Evolutionary conservation across 2,329 filamentous ascomycete genomes (phyloP).

Genomic region (Penicillium concentricum): DNA sequence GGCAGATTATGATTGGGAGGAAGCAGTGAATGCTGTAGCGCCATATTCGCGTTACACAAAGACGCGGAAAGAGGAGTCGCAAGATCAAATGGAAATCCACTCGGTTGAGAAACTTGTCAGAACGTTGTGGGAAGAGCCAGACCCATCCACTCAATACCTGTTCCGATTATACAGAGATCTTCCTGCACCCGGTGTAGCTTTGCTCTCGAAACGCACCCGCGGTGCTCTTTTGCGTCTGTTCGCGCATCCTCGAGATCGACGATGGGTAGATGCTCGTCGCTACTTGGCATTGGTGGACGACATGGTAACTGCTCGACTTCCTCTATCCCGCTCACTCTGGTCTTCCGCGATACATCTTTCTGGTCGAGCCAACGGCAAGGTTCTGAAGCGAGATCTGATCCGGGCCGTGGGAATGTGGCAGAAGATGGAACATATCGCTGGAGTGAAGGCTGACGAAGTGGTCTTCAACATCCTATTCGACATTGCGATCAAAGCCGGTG

Average conservation of each 20-base stretch:
- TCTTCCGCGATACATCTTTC: conserved; percentile 79
- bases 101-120: conserved; percentile 41
- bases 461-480: conserved; percentile 95
- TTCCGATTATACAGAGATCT: conserved; percentile 55
- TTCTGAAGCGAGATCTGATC: conserved; percentile 61
- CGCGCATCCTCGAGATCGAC: conserved; percentile 50
- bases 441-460: conserved; percentile 66
- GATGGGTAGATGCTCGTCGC: conserved; percentile 62
- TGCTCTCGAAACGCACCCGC: conserved; percentile 53
- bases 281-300: conserved; percentile 85
- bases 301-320: conserved; percentile 70
- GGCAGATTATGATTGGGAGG: conserved; percentile 24
- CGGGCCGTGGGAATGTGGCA: conserved; percentile 76
- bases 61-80: conserved; percentile 16
- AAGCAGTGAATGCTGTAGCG: conserved; percentile 39
- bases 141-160: conserved; percentile 47
- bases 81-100: conserved; percentile 35
- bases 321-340: conserved; percentile 71
- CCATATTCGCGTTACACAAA: conserved; percentile 38
- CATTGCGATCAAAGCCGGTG: conserved; percentile 78
- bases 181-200: conserved; percentile 53
- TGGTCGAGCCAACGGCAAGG: conserved; percentile 64
- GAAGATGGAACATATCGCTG: conserved; percentile 78
- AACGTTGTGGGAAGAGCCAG: conserved; percentile 45
- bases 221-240: conserved; percentile 67